Base-by-base conservation (phyloP, 345 rosid species). In the Populus davidiana region DNA sequence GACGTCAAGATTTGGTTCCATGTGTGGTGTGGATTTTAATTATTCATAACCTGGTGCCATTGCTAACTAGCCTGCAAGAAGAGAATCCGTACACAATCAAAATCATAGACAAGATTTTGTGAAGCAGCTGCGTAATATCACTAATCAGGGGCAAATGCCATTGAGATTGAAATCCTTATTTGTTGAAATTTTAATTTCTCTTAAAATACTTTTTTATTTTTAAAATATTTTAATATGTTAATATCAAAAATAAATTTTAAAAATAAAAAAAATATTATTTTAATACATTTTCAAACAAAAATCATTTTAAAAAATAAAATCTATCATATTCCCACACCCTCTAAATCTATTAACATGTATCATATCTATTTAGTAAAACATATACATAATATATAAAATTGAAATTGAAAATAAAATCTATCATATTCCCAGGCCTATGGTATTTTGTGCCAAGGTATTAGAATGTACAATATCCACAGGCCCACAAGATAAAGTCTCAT, bases 1-100 rank as follows among this genome's bases (percentile, higher is more conserved):
- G 79, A 75, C 76, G 72, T 83, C 79, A 78, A 84, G 77, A 80
- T 65, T 81, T 70, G 80, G 74, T 25, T 56, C 56, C 56, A 47
- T 52, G 5, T 33, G 35, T 33, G 35, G 21, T 8, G 71, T 81
- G 88, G 75, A 77, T 65, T 73, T 31, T n/a, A 70, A 61, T 69
- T 75, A 36, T 72, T 76, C 59, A 77, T 43, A 18, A 49, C 50
- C 33, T 71, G 71, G 14, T 18, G 12, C 79, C 44, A 20, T 61
- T 77, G 49, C 20, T 25, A 23, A 50, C 21, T 36, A 18, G 61
- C 76, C 81, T 78, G 67, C 41, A 54, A 27, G 23, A 44, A 47
- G 5, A 17, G 67, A 33, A 38, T 14, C 61, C 44, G 18, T 25
- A 74, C 41, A 31, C 10, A 43, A 69, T 31, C 36, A 27, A 33